Evolutionary conservation across 1,139 yeast genomes (phyloP).

Genomic region (Chernovozyma sophiae-reginae): DNA sequence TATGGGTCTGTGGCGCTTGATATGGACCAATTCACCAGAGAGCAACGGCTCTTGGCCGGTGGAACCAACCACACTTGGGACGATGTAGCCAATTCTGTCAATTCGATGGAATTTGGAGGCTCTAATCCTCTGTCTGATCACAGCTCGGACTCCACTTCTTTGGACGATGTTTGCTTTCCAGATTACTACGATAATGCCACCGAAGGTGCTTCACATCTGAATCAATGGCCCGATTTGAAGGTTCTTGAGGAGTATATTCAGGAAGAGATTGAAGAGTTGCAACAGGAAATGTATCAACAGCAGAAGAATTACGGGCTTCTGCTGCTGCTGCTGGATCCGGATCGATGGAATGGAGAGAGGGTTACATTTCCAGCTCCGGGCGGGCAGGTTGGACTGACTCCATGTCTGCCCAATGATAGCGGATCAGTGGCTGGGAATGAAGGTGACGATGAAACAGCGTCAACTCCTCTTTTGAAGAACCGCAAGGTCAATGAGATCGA

Average conservation of each 20-base stretch:
- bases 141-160: constrained; percentile 64
- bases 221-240: constrained; percentile 76
- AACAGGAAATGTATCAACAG: constrained; percentile 13
- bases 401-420: neutral
- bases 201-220: constrained; percentile 17
- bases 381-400: neutral
- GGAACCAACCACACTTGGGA: constrained; percentile 12
- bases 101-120: constrained; percentile 42
- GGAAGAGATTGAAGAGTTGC: constrained; percentile 56
- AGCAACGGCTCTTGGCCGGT: constrained; percentile 27
- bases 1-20: constrained; percentile 30
- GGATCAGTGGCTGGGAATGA: neutral
- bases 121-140: constrained; percentile 75
- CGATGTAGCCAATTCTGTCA: constrained; percentile 14
- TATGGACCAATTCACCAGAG: constrained; percentile 38
- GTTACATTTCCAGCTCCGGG: neutral
- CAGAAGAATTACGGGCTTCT: constrained; percentile 3
- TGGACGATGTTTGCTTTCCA: constrained; percentile 88
- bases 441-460: neutral
- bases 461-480: constrained; percentile 27
- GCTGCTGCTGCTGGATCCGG: neutral
- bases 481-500: constrained; percentile 64
- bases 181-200: constrained; percentile 34
- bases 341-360: neutral
- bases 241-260: constrained; percentile 72